Percentiles rank a stretch among this genome's conserved stretches.
Evolutionary conservation across 2,329 filamentous ascomycete species (phyloP).

Genomic region (Claviceps africana): DNA sequence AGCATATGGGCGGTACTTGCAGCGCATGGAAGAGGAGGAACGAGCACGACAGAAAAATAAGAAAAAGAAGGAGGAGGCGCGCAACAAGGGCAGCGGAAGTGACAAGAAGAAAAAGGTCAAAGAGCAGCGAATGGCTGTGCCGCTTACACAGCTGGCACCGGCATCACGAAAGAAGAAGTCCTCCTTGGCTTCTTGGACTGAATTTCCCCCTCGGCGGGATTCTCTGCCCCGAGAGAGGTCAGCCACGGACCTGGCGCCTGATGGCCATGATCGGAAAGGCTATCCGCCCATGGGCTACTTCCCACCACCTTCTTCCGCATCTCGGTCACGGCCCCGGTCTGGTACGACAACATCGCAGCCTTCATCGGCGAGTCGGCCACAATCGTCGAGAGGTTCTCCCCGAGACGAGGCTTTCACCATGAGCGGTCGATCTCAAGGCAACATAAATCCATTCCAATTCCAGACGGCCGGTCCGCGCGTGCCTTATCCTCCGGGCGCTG

Average conservation of each 20-base stretch:
- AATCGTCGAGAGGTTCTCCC: slow-evolving; percentile 18
- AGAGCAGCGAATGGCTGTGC: slow-evolving; percentile 37
- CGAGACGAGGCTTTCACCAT: slow-evolving; percentile 20
- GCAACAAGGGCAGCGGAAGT: slow-evolving; percentile 22
- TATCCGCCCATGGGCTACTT: slow-evolving; percentile 39
- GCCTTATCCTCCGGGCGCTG: slow-evolving; percentile 19
- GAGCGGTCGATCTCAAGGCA: slow-evolving; percentile 11
- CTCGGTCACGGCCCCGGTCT: slow-evolving; percentile 28
- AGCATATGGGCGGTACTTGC: slow-evolving; percentile 56
- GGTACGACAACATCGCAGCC: slow-evolving; percentile 20
- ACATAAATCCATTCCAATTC: slow-evolving; percentile 38
- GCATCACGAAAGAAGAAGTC: slow-evolving; percentile 23
- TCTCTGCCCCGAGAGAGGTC: slow-evolving; percentile 25
- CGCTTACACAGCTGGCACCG: slow-evolving; percentile 36
- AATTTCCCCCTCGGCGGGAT: slow-evolving; percentile 16
- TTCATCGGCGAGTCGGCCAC: slow-evolving; percentile 12
- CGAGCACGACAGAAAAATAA: slow-evolving; percentile 35
- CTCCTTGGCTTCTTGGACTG: slow-evolving; percentile 8
- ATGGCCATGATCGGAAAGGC: slow-evolving; percentile 20
- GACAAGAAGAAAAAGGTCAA: slow-evolving; percentile 26
- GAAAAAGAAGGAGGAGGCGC: slow-evolving; percentile 41
- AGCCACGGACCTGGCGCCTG: slow-evolving; percentile 21
- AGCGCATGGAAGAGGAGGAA: slow-evolving; percentile 46
- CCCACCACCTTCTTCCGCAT: slow-evolving; percentile 29
- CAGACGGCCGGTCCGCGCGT: slow-evolving; percentile 32